Evolutionary conservation across 2,329 filamentous ascomycete species (phyloP).

Genomic region (Pyricularia grisea): DNA sequence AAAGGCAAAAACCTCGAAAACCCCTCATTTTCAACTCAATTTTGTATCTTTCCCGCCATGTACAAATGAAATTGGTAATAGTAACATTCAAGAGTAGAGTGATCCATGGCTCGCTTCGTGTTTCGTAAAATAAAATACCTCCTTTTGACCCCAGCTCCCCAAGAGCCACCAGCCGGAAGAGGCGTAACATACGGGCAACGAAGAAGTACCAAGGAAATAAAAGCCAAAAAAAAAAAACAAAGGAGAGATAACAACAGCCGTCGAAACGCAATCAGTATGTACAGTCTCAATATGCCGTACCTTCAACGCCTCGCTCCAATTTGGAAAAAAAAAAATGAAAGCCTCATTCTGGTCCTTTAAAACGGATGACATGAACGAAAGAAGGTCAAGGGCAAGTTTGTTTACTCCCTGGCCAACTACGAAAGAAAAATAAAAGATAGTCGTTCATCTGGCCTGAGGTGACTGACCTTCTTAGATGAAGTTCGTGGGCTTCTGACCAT

Average conservation of each 20-base stretch:
- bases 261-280: conserved; percentile 3
- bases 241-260: background rate
- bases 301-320: conserved; percentile 6
- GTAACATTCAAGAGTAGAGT: background rate
- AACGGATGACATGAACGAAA: background rate
- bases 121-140: background rate
- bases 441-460: too few relatives aligned
- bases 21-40: background rate
- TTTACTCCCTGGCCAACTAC: background rate
- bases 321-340: background rate
- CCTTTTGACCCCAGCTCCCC: background rate
- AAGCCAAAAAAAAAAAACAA: background rate
- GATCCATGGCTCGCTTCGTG: background rate
- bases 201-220: background rate
- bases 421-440: background rate
- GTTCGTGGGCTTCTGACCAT: conserved; percentile 11
- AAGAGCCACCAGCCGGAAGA: background rate
- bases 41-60: background rate
- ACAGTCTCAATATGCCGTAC: conserved; percentile 5
- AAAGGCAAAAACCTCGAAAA: background rate
- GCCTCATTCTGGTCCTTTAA: conserved; percentile 1
- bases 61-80: background rate
- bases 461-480: conserved; percentile 5
- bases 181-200: background rate
- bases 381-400: background rate